These are phyloP conservation scores for Pleurotus eryngii DNA, from an alignment of 768 basidiomycete species.

Conservation along the genomic window DNA sequence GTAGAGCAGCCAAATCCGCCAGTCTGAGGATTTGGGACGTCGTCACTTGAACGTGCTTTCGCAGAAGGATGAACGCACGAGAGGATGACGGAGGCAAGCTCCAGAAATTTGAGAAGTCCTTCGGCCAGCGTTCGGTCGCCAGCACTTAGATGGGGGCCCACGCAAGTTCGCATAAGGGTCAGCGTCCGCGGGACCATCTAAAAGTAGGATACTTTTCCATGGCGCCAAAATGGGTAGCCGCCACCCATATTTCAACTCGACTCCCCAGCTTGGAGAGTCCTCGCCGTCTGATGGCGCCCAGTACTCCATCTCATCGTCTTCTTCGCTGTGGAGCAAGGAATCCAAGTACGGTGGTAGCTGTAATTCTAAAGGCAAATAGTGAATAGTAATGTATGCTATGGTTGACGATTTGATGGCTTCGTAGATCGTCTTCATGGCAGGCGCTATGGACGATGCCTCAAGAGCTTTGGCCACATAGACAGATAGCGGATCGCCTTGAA, in stretches of 20 bases:
- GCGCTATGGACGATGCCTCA: slow-evolving; percentile 65
- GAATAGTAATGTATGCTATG: slow-evolving; percentile 76
- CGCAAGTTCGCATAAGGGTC: slow-evolving; percentile 60
- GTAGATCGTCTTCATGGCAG: slow-evolving; percentile 77
- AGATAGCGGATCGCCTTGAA: slow-evolving; percentile 55
- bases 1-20: slow-evolving; percentile 71
- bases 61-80: slow-evolving; percentile 48
- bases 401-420: slow-evolving; percentile 72
- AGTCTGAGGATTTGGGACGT: slow-evolving; percentile 39
- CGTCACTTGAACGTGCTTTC: neutral
- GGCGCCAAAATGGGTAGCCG: slow-evolving; percentile 71
- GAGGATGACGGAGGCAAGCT: slow-evolving; percentile 68
- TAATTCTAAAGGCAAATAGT: slow-evolving; percentile 77
- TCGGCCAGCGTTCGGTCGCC: slow-evolving; percentile 70
- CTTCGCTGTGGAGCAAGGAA: slow-evolving; percentile 62
- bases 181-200: slow-evolving; percentile 56
- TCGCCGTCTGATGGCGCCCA: slow-evolving; percentile 48
- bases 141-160: slow-evolving; percentile 54
- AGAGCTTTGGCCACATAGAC: slow-evolving; percentile 58
- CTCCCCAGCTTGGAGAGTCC: slow-evolving; percentile 55
- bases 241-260: slow-evolving; percentile 70
- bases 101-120: slow-evolving; percentile 71
- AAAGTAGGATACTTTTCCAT: slow-evolving; percentile 86
- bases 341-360: slow-evolving; percentile 85
- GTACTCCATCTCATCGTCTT: slow-evolving; percentile 52